phyloP scores from a whole-genome alignment of 2,329 filamentous ascomycete species.

The Cercospora zeina region DNA sequence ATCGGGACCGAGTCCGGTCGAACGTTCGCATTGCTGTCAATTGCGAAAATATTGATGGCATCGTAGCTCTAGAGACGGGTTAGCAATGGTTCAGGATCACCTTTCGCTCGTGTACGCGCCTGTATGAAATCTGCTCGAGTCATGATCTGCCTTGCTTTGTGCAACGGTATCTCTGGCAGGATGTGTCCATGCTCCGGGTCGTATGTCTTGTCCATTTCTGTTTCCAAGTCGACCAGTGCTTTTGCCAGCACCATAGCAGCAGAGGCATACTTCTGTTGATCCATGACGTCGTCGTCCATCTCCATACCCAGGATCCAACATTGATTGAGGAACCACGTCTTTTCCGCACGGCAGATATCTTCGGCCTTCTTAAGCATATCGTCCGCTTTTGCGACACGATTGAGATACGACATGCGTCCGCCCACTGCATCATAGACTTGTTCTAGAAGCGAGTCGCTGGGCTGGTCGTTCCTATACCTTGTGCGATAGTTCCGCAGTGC shows the following conservation, averaged over 20 bases:
- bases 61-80: constrained; percentile 67
- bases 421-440: constrained; percentile 84
- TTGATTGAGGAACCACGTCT: constrained; percentile 77
- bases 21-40: constrained; percentile 82
- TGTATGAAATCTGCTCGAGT: constrained; percentile 88
- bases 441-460: constrained; percentile 59
- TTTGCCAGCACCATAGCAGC: constrained; percentile 92
- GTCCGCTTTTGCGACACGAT: constrained; percentile 79
- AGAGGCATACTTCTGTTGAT: constrained; percentile 93
- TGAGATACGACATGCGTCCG: constrained; percentile 83
- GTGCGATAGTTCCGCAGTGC: constrained; percentile 78
- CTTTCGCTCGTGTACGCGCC: constrained; percentile 8
- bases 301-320: constrained; percentile 73
- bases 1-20: constrained; percentile 94
- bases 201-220: constrained; percentile 62
- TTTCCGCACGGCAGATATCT: constrained; percentile 68
- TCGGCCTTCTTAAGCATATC: constrained; percentile 81
- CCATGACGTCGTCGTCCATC: constrained; percentile 97
- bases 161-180: constrained; percentile 76
- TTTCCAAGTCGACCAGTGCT: constrained; percentile 81
- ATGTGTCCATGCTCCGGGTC: constrained; percentile 68
- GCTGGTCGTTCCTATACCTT: constrained; percentile 69
- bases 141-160: constrained; percentile 88
- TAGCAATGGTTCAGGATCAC: background rate
- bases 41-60: constrained; percentile 91